A percentile compares a stretch with the other conserved stretches of the same genome.
These are phyloP conservation scores for Glaciozyma martinii DNA, from an alignment of 768 basidiomycete species.

Conservation along the genomic window DNA sequence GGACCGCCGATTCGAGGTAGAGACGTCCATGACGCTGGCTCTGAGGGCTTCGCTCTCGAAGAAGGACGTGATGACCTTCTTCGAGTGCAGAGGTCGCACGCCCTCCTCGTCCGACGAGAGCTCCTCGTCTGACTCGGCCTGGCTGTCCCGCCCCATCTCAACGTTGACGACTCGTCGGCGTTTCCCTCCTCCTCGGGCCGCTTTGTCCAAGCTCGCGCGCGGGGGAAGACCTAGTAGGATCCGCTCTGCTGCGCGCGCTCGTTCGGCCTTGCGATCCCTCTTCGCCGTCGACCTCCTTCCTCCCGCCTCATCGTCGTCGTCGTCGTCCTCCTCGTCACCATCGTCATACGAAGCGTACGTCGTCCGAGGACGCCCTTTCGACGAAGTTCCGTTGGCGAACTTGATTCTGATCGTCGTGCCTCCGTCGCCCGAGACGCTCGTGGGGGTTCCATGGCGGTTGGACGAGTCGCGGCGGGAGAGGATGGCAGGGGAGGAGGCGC, in stretches of 20 bases:
- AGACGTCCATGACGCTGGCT: slow-evolving; percentile 12
- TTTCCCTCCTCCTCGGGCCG: not conserved
- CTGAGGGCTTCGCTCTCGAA: slow-evolving; percentile 17
- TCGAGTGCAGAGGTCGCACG: not conserved
- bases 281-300: slow-evolving; percentile 1
- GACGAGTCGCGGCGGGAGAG: not conserved
- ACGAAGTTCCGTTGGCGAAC: slow-evolving; percentile 5
- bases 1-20: not conserved
- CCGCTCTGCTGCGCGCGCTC: slow-evolving; percentile 5
- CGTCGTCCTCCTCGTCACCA: not conserved
- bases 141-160: not conserved
- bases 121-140: not conserved
- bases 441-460: slow-evolving; percentile 8
- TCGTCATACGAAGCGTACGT: not conserved
- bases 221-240: slow-evolving; percentile 1
- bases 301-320: not conserved
- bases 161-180: not conserved
- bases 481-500: not conserved
- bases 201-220: slow-evolving; percentile 1
- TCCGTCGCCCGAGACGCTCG: slow-evolving; percentile 6
- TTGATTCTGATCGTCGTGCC: slow-evolving; percentile 20
- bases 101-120: slow-evolving; percentile 2
- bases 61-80: slow-evolving; percentile 12
- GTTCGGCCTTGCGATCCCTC: slow-evolving; percentile 12
- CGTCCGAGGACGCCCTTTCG: not conserved